These are phyloP conservation scores for Wickerhamomyces queroliae DNA, from an alignment of 805 yeast genomes.

Conservation along the genomic window DNA sequence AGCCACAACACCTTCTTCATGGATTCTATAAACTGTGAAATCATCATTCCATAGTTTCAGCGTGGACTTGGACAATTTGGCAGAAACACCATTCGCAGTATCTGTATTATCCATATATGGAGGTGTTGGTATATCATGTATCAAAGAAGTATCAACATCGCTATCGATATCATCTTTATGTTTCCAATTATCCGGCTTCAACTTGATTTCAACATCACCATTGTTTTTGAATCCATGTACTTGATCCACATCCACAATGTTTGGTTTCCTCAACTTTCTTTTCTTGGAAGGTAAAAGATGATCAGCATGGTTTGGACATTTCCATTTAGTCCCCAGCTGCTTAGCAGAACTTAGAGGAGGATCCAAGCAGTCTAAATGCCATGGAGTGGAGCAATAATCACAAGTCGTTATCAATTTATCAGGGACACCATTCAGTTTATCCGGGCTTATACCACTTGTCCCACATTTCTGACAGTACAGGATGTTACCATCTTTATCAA, in stretches of 20 bases:
- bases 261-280: conserved; percentile 46
- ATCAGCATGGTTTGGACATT: conserved; percentile 77
- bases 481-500: conserved; percentile 65
- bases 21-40: conserved; percentile 54
- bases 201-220: conserved; percentile 53
- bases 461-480: conserved; percentile 74
- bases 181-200: conserved; percentile 32
- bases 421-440: conserved; percentile 32
- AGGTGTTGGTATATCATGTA: conserved; percentile 28
- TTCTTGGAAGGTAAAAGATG: conserved; percentile 23
- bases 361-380: conserved; percentile 86
- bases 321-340: conserved; percentile 77
- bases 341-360: conserved; percentile 73
- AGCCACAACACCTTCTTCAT: conserved; percentile 60
- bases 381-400: conserved; percentile 74
- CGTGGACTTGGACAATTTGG: conserved; percentile 21
- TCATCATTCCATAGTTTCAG: conserved; percentile 24
- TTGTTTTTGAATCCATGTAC: conserved; percentile 44
- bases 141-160: conserved; percentile 8
- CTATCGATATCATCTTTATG: conserved; percentile 23
- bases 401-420: conserved; percentile 61
- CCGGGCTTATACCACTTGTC: conserved; percentile 48
- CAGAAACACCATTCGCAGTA: conserved; percentile 30
- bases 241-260: conserved; percentile 48
- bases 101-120: conserved; percentile 29